Percentiles rank a stretch among this genome's conserved stretches.
phyloP scores from a whole-genome alignment of 208 protist species.

The Trypanosoma platydactyli region DNA sequence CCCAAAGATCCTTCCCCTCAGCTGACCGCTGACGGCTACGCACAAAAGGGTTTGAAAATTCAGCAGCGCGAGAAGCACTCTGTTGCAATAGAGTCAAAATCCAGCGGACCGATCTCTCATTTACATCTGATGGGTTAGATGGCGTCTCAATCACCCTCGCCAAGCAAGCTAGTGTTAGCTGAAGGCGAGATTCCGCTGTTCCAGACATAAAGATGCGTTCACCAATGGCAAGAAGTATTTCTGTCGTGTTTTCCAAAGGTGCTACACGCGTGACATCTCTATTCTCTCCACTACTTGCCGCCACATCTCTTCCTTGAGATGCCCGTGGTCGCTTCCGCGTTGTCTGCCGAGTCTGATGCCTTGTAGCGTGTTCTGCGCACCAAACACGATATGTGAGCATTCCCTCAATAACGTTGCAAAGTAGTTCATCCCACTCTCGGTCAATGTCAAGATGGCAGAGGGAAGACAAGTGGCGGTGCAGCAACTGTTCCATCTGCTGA shows the following conservation, averaged over 20 bases:
- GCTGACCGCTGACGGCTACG: background rate
- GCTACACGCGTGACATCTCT: no score
- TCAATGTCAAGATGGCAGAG: slow-evolving; percentile 59
- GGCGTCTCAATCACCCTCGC: slow-evolving; percentile 22
- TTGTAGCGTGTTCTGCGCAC: slow-evolving; percentile 5
- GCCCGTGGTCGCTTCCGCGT: slow-evolving; percentile 8
- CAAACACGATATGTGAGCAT: slow-evolving; percentile 60
- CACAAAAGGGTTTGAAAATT: slow-evolving; percentile 24
- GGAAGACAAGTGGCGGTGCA: slow-evolving; percentile 36
- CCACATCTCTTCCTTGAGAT: background rate
- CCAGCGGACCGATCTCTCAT: slow-evolving; percentile 16
- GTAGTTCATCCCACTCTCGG: slow-evolving; percentile 78
- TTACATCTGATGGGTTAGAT: background rate
- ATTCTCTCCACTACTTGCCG: background rate
- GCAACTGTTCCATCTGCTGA: slow-evolving; percentile 29
- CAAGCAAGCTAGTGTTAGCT: slow-evolving; percentile 31
- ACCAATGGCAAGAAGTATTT: slow-evolving; percentile 25
- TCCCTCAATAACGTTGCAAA: slow-evolving; percentile 61
- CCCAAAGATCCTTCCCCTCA: slow-evolving; percentile 29
- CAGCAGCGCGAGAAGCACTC: slow-evolving; percentile 7
- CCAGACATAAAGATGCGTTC: slow-evolving; percentile 27
- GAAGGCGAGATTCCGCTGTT: slow-evolving; percentile 20
- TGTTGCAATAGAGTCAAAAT: slow-evolving; percentile 13
- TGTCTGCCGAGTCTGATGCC: background rate
- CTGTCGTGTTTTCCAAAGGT: slow-evolving; percentile 5